Evolutionary conservation across 495 filamentous ascomycete species (phyloP), one percentile per base, ranked within the genome.

Genomic region (Penicillium flavigenum): DNA sequence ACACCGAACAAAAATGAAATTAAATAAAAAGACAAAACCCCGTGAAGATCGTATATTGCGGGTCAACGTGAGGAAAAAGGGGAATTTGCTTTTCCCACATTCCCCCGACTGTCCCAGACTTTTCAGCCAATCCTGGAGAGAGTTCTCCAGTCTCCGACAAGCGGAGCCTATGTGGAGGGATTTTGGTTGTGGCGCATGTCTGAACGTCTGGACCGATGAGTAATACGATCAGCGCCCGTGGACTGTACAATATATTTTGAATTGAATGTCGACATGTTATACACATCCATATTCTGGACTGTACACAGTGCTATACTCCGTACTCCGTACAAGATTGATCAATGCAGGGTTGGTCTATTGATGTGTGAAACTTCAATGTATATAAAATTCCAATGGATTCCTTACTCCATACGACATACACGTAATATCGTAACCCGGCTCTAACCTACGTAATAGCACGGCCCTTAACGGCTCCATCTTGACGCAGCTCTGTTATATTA

Each of bases 41-140:
- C 11, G 31, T n/a, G 50, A 51, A 52, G 50, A 52, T 52, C 36
- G 24, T 29, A 9, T 12, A 48, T 20, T 41, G 50, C 36, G 50
- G 50, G 50, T 52, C 50, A 17, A 34, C 3, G 5, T 26, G 27
- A 10, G 4, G 19, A 27, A 41, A 38, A 51, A 32, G 36, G 36
- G 51, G 34, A 41, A 3, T 51, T 27, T 34, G 38, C 32, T 53
- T 43, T 53, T 53, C 51, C 39, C 51, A 53, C 39, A 53, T 43
- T 43, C 51, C 49, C 49, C 38, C 51, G 39, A 53, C 31, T 24
- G 34, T 22, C 10, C 48, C 48, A 39, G 34, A 31, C 48, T 51
- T 51, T 12, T 38, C 45, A 9, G 32, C 29, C 29, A 49, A 49
- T 17, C 43, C 50, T 41, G 51, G 39, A 53, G 51, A 22, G 51